These are phyloP conservation scores for Coleophoma crateriformis DNA, from an alignment of 2,329 filamentous ascomycete genomes.

Conservation along the genomic window DNA sequence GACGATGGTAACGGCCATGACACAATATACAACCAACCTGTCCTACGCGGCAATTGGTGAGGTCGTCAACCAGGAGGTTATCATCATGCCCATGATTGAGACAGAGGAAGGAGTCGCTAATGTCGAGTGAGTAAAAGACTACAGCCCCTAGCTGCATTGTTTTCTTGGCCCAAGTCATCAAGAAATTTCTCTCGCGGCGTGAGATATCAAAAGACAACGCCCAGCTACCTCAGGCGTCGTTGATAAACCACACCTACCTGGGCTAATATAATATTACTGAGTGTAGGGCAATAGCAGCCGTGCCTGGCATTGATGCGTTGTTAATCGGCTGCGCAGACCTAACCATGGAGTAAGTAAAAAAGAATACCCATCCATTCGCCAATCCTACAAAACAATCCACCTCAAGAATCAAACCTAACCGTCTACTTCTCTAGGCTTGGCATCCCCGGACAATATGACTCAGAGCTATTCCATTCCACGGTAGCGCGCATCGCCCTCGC, in stretches of 20 bases:
- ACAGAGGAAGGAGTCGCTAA: not conserved
- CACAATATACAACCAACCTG: not conserved
- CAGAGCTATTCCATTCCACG: not conserved
- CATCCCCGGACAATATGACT: not conserved
- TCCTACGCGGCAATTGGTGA: not conserved
- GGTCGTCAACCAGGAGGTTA: not conserved
- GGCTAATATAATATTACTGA: not conserved
- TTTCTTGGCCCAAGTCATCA: no score
- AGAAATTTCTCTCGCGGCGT: no score
- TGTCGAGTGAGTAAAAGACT: not conserved
- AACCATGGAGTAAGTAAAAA: not conserved
- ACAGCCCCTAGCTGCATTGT: no score
- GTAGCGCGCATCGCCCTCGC: not conserved
- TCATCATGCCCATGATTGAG: not conserved
- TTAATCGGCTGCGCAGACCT: not conserved
- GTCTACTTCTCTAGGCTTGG: not conserved
- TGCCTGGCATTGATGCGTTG: not conserved
- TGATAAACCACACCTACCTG: no score
- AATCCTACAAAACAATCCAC: no score
- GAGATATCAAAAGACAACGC: no score
- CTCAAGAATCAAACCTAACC: no score
- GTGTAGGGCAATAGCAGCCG: not conserved
- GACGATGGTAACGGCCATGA: not conserved
- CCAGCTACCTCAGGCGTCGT: no score
- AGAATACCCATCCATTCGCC: not conserved